phyloP scores from a whole-genome alignment of 83 land plant species.

The Picea abies region DNA sequence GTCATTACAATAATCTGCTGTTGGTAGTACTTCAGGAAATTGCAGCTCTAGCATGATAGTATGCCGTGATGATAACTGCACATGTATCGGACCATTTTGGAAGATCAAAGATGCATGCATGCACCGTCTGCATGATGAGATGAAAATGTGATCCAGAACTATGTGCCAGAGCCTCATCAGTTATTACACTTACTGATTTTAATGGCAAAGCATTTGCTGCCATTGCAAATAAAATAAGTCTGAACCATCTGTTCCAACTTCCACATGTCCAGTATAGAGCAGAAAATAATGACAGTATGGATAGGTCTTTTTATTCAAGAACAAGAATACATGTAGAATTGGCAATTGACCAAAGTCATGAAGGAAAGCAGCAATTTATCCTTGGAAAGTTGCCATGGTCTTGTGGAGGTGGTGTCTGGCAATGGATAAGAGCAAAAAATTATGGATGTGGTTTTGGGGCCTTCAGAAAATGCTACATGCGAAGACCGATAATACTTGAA shows the following conservation, averaged over 20 bases:
- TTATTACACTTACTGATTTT: conserved; percentile 71
- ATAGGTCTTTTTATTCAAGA: background rate
- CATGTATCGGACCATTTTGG: conserved; percentile 82
- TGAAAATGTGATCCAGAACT: conserved; percentile 89
- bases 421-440: conserved; percentile 17
- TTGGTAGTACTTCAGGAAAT: conserved; percentile 52
- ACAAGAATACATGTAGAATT: background rate
- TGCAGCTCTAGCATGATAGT: conserved; percentile 87
- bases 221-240: conserved; percentile 54
- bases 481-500: too few relatives aligned
- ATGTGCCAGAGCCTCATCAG: conserved; percentile 63
- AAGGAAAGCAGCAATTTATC: conserved; percentile 17
- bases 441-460: conserved; percentile 18
- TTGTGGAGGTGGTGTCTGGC: conserved; percentile 7
- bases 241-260: conserved; percentile 38
- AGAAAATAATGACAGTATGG: conserved; percentile 4
- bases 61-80: conserved; percentile 91
- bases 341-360: background rate
- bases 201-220: conserved; percentile 82
- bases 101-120: conserved; percentile 82
- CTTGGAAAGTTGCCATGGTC: conserved; percentile 4
- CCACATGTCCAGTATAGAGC: conserved; percentile 29
- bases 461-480: too few relatives aligned
- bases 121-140: conserved; percentile 67
- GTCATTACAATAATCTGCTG: conserved; percentile 66